phyloP scores from a whole-genome alignment of 108 stramenopile genomes.

The Nannochloropsis gaditana region DNA sequence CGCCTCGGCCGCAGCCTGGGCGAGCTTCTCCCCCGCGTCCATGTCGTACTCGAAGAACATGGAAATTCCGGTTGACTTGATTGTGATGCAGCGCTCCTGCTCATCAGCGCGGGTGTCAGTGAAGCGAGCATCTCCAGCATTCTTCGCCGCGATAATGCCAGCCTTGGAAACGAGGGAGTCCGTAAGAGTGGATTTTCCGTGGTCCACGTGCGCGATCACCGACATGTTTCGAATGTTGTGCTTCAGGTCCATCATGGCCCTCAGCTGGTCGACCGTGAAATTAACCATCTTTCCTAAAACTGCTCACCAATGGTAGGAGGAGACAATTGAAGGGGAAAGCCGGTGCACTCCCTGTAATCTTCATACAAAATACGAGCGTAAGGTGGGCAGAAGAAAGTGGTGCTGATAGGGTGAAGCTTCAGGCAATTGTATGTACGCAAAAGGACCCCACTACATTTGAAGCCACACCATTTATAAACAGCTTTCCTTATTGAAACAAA shows the following conservation, averaged over 20 bases:
- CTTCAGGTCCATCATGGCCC: slow-evolving; percentile 99
- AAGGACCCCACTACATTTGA: no score
- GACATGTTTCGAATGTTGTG: slow-evolving; percentile 99
- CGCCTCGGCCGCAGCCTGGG: slow-evolving; percentile 59
- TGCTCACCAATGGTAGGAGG: slow-evolving; percentile 5
- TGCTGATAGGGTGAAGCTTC: not conserved
- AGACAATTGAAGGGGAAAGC: not conserved
- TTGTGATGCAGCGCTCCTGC: slow-evolving; percentile 99
- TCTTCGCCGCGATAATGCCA: slow-evolving; percentile 97
- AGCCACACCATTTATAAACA: no score
- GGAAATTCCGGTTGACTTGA: slow-evolving; percentile 99
- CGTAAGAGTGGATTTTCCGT: slow-evolving; percentile 99
- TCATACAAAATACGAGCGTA: not conserved
- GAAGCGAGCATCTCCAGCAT: slow-evolving; percentile 98
- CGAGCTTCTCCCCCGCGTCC: slow-evolving; percentile 68
- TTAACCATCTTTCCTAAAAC: slow-evolving; percentile 71
- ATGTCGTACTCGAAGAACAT: slow-evolving; percentile 99
- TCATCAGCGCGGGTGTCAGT: slow-evolving; percentile 99
- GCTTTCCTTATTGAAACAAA: no score
- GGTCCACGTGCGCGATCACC: slow-evolving; percentile 99
- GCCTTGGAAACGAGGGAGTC: slow-evolving; percentile 99
- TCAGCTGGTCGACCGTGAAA: slow-evolving; percentile 98
- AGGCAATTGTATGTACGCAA: no score
- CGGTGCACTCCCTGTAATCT: not conserved
- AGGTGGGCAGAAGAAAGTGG: not conserved